Evolutionary conservation across 2,329 filamentous ascomycete genomes (phyloP).

Genomic region (Colletotrichum paranaense): DNA sequence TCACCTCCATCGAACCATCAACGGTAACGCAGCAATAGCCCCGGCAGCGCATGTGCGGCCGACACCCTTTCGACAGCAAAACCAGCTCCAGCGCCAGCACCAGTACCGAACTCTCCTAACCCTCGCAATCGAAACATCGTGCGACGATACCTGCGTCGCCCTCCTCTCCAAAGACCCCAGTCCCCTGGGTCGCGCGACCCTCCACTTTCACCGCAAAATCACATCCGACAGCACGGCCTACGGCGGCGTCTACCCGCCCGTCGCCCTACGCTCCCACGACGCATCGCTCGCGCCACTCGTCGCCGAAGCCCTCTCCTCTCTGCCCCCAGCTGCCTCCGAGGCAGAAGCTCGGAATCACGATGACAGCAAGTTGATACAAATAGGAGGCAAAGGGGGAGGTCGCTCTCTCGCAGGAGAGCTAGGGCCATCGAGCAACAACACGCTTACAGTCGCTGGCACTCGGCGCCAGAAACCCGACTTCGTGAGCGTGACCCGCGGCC

Average conservation of each 20-base stretch:
- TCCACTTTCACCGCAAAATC: constrained; percentile 84
- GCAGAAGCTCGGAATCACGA: neutral
- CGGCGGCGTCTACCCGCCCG: constrained; percentile 82
- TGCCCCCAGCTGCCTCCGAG: constrained; percentile 51
- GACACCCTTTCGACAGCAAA: neutral
- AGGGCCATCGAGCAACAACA: constrained; percentile 22
- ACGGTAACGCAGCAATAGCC: neutral
- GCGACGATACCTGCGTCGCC: constrained; percentile 94
- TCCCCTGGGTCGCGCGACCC: constrained; percentile 53
- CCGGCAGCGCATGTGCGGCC: too few species aligned
- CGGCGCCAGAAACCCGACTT: constrained; percentile 74
- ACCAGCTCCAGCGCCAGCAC: neutral
- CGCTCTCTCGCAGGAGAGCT: neutral
- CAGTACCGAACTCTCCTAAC: constrained; percentile 56
- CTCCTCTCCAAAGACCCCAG: constrained; percentile 71
- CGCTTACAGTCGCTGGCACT: constrained; percentile 22
- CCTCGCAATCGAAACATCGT: constrained; percentile 85
- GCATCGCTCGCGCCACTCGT: constrained; percentile 76
- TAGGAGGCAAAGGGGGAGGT: neutral
- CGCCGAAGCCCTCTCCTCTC: constrained; percentile 66
- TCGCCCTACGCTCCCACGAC: constrained; percentile 82
- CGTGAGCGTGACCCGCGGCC: constrained; percentile 89
- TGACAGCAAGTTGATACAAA: neutral
- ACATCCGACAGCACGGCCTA: constrained; percentile 83
- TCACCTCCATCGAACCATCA: neutral